Percentiles rank a stretch among this genome's conserved stretches.
These are phyloP conservation scores for Wickerhamiella domercqiae DNA, from an alignment of 805 yeast genomes.

Conservation along the genomic window DNA sequence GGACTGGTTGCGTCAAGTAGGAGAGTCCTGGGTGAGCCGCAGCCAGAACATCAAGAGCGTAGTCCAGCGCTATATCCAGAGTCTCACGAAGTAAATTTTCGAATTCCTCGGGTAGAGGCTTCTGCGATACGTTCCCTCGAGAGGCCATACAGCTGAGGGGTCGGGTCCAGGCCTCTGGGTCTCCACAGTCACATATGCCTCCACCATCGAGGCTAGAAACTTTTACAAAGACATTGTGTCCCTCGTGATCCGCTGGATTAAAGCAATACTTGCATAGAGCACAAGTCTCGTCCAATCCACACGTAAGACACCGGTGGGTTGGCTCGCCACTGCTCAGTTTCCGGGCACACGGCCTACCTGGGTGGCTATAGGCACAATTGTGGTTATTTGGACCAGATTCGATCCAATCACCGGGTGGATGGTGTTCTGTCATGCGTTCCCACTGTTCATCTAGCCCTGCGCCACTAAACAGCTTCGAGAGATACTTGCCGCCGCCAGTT, in stretches of 20 bases:
- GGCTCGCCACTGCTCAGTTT: constrained; percentile 68
- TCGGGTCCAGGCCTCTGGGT: constrained; percentile 63
- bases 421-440: background rate
- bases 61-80: constrained; percentile 20
- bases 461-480: constrained; percentile 12
- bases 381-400: constrained; percentile 8
- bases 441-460: background rate
- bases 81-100: constrained; percentile 33
- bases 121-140: constrained; percentile 14
- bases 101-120: constrained; percentile 29
- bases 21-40: constrained; percentile 17
- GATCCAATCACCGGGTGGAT: constrained; percentile 15
- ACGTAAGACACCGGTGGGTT: constrained; percentile 60
- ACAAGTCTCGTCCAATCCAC: constrained; percentile 67
- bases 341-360: constrained; percentile 57
- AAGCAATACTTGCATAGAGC: constrained; percentile 70
- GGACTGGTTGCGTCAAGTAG: constrained; percentile 16
- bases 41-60: constrained; percentile 21
- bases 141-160: constrained; percentile 35
- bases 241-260: constrained; percentile 50
- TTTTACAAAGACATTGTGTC: constrained; percentile 52
- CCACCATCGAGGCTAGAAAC: constrained; percentile 48
- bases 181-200: constrained; percentile 84
- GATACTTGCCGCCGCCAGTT: constrained; percentile 29
- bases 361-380: constrained; percentile 29